Evolutionary conservation across 2,329 filamentous ascomycete species (phyloP).

Genomic region (Chaetomium sp.): DNA sequence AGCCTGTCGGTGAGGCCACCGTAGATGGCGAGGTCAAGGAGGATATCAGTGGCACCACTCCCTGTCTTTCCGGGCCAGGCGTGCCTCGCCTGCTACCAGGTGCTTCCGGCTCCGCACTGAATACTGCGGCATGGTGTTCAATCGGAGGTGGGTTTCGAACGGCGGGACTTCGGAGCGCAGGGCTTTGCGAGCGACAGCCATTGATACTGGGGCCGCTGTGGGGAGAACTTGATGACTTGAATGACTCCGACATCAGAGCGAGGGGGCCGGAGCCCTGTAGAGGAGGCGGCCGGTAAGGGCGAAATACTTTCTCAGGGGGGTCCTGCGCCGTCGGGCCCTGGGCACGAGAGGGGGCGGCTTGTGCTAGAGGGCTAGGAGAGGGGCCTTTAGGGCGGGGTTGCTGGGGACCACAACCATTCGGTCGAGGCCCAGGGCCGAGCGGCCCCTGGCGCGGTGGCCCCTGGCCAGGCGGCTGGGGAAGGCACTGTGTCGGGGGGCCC

Average conservation of each 20-base stretch:
- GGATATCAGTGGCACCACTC: constrained; percentile 44
- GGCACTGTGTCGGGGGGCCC: constrained; percentile 33
- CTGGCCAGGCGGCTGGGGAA: constrained; percentile 31
- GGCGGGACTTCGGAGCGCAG: constrained; percentile 18
- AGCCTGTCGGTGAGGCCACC: constrained; percentile 44
- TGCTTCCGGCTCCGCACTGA: constrained; percentile 15
- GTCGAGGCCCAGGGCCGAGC: constrained; percentile 2
- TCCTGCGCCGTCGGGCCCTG: constrained; percentile 1
- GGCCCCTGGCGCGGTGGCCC: constrained; percentile 24
- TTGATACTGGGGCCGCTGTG: constrained; percentile 8
- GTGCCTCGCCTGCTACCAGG: constrained; percentile 13
- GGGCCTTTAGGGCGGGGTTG: constrained; percentile 12
- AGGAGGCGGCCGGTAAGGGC: constrained; percentile 19
- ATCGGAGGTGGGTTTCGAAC: not conserved
- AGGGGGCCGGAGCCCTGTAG: constrained; percentile 31
- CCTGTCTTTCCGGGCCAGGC: constrained; percentile 21
- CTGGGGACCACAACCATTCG: not conserved
- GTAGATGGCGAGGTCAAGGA: constrained; percentile 33
- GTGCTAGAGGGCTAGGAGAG: constrained; percentile 6
- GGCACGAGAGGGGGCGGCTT: not conserved
- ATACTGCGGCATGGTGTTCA: constrained; percentile 15
- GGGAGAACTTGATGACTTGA: constrained; percentile 17
- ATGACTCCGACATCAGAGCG: constrained; percentile 28
- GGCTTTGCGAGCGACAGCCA: constrained; percentile 20
- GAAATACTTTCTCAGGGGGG: constrained; percentile 4